A percentile compares a stretch with the other conserved stretches of the same genome.
Conservation (phyloP, 208 protist genomes). For the Acanthamoeba royreba region DNA sequence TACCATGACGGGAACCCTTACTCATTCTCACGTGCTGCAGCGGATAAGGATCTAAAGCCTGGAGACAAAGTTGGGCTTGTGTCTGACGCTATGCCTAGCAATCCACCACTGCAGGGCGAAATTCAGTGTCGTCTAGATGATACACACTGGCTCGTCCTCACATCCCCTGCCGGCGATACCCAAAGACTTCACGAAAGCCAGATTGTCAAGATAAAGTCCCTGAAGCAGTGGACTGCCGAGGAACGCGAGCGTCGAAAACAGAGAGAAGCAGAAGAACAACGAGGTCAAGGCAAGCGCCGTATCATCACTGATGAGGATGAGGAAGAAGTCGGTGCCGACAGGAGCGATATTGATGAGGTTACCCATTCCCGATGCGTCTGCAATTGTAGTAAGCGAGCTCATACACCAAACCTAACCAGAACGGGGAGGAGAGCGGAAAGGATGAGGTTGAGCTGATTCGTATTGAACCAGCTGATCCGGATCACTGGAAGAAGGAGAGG, state of each 20-base stretch:
- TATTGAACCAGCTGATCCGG: not conserved
- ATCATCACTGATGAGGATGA: not conserved
- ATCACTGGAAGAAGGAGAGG: slow-evolving; percentile 12
- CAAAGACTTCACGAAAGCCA: not conserved
- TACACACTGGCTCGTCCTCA: not conserved
- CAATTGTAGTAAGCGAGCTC: too few species aligned
- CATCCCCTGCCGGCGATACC: not conserved
- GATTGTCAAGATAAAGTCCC: not conserved
- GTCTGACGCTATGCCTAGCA: not conserved
- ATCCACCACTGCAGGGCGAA: not conserved
- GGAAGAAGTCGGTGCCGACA: not conserved
- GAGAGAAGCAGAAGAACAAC: not conserved
- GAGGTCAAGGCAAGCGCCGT: not conserved
- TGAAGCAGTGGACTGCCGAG: not conserved
- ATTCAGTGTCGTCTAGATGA: slow-evolving; percentile 14
- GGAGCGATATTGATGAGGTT: not conserved
- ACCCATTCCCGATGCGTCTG: too few species aligned
- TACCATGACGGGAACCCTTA: too few species aligned
- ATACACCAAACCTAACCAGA: too few species aligned
- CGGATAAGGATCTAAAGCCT: not conserved
- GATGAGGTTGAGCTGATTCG: slow-evolving; percentile 6
- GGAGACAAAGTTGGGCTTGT: not conserved
- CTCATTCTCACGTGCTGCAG: not conserved
- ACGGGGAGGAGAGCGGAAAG: not conserved
- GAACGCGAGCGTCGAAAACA: not conserved